Evolutionary conservation across 208 protist genomes (phyloP), one percentile per base, ranked within the genome.

Genomic region (Jaenimonas drosophilae): DNA sequence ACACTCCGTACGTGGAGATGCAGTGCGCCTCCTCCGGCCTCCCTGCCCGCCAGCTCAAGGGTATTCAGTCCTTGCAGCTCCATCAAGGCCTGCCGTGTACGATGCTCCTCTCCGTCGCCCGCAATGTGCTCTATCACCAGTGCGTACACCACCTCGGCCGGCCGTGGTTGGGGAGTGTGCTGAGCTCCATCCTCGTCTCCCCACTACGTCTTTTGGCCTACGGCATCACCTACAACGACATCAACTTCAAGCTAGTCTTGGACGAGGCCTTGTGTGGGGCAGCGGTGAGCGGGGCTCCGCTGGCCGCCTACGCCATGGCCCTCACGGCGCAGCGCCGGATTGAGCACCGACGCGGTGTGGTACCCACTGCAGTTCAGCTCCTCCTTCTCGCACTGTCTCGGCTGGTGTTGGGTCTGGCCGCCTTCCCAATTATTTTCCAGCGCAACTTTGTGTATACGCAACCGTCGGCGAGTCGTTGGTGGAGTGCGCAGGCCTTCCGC

Each of bases 341-440:
- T 2, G 76, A 85, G 45, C 50, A 54, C 21, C 26, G 54, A 25
- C 43, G 61, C 24, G 50, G 53, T 25, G 66, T 58, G 23, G 46
- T 74, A 16, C 32, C 55, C 29, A 25, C 42, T 36, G 43, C 46
- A 12, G 33, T 21, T 17, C 73, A 76, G 38, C 37, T 85, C 28
- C 11, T 70, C 21, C 38, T 91, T 2, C 70, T 70, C 37, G 42
- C 38, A 4, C 19, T 85, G 0, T 53, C 71, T 28, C 76, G 71
- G 53, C n/a, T 77, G 49, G 29, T 82, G 4, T 39, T 84, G n/a
- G 70, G 76, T 25, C 14, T 84, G 4, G 43, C 68, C 17, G 34
- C 77, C 27, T 91, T 91, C 38, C 71, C 76, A 1, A 46, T 87
- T 5, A 49, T 83, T n/a, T 82, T 65, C 50, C 63, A 72, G 47